Conservation (phyloP, 2,329 filamentous ascomycete species). For the Aspergillus tanneri region DNA sequence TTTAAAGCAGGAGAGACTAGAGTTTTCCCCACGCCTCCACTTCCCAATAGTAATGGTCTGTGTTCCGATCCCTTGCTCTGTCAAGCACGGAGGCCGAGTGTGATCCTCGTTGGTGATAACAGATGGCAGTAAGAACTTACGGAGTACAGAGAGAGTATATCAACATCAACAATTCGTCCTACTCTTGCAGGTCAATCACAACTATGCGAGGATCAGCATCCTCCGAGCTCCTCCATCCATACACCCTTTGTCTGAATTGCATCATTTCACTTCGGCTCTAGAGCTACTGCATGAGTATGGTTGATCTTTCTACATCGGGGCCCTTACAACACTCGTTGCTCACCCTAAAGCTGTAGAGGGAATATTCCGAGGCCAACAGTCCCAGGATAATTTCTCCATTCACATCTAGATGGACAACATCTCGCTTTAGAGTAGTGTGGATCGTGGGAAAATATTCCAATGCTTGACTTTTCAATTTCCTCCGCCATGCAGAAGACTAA, state of each 20-base stretch:
- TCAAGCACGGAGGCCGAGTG: constrained; percentile 4
- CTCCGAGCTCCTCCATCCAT: neutral
- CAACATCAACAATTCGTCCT: neutral
- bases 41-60: constrained; percentile 11
- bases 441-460: constrained; percentile 1
- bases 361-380: constrained; percentile 6
- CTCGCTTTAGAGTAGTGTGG: neutral
- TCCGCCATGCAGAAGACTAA: neutral
- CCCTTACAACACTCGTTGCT: neutral
- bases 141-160: neutral
- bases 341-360: neutral
- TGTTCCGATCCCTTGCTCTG: constrained; percentile 14
- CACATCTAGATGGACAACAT: neutral
- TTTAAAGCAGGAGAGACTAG: constrained; percentile 5
- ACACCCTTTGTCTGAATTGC: neutral
- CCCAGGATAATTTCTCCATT: neutral
- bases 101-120: neutral
- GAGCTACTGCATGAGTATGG: constrained; percentile 1
- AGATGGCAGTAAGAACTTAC: neutral
- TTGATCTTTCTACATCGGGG: neutral
- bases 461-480: neutral
- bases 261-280: constrained; percentile 4
- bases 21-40: constrained; percentile 23
- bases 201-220: neutral
- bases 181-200: neutral